phyloP scores from a whole-genome alignment of 2,329 filamentous ascomycete species.

The Aureobasidium sp. region DNA sequence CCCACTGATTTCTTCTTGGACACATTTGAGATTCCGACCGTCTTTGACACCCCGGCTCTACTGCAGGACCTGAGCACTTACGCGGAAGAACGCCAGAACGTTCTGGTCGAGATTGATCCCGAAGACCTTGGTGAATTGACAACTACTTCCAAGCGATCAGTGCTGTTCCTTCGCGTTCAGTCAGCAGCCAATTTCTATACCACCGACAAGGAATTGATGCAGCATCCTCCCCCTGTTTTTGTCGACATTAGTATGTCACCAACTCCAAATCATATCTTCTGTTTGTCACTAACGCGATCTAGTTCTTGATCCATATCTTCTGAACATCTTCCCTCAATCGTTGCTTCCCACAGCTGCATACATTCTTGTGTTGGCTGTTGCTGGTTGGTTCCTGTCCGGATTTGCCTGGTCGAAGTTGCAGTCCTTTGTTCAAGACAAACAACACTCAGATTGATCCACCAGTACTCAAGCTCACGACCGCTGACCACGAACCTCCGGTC shows the following conservation, averaged over 20 bases:
- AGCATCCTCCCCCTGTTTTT: conserved; percentile 61
- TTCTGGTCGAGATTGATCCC: background rate
- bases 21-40: conserved; percentile 53
- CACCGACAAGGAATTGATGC: conserved; percentile 67
- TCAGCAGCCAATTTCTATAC: conserved; percentile 83
- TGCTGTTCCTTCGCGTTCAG: conserved; percentile 64
- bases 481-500: background rate
- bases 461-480: background rate
- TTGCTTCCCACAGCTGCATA: conserved; percentile 66
- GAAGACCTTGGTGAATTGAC: background rate
- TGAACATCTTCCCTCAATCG: conserved; percentile 73
- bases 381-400: conserved; percentile 45
- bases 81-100: conserved; percentile 20
- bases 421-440: conserved; percentile 14
- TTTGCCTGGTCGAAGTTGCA: conserved; percentile 32
- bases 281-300: conserved; percentile 26
- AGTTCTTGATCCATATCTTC: conserved; percentile 78
- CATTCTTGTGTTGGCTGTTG: conserved; percentile 53
- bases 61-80: conserved; percentile 26
- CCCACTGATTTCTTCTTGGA: conserved; percentile 71
- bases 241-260: conserved; percentile 56
- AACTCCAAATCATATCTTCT: background rate
- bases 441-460: conserved; percentile 17
- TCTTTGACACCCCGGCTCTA: conserved; percentile 41
- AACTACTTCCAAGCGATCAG: conserved; percentile 6